A percentile compares a stretch with the other conserved stretches of the same genome.
Evolutionary conservation across 1,284 basidiomycete species (phyloP).

Genomic region (Sanghuangporus sanghuang): DNA sequence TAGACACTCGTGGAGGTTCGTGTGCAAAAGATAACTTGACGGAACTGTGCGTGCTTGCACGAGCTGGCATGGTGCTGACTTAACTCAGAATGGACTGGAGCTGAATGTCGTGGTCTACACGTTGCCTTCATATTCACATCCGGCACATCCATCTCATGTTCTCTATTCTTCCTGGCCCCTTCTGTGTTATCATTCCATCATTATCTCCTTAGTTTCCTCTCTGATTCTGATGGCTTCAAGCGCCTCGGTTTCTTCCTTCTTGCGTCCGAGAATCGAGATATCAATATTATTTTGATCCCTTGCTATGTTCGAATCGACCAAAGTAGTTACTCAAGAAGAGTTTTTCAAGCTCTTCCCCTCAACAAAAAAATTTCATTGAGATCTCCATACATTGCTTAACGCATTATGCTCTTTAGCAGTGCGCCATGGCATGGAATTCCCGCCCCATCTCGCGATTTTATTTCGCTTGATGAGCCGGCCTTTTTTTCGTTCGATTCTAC

Average conservation of each 20-base stretch:
- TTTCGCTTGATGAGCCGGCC: no score
- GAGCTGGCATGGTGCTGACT: not conserved
- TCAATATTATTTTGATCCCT: no score
- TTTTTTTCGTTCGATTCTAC: no score
- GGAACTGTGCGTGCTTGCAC: not conserved
- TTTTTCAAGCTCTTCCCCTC: no score
- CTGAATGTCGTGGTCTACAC: slow-evolving; percentile 2
- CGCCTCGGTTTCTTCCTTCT: not conserved
- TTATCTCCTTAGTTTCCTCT: not conserved
- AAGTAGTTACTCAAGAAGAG: no score
- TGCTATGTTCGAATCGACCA: no score
- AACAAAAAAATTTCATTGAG: no score
- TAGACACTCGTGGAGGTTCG: not conserved
- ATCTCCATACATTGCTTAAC: no score
- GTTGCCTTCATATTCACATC: not conserved
- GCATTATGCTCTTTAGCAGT: no score
- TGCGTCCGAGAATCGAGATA: no score
- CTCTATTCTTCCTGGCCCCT: not conserved
- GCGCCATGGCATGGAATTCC: no score
- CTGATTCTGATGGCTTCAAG: not conserved
- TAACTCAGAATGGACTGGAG: not conserved
- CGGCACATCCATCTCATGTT: not conserved
- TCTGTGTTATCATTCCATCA: not conserved
- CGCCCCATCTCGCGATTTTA: no score
- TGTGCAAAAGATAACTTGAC: not conserved